phyloP scores from a whole-genome alignment of 2,329 filamentous ascomycete species.

The Spiromastix sp. region DNA sequence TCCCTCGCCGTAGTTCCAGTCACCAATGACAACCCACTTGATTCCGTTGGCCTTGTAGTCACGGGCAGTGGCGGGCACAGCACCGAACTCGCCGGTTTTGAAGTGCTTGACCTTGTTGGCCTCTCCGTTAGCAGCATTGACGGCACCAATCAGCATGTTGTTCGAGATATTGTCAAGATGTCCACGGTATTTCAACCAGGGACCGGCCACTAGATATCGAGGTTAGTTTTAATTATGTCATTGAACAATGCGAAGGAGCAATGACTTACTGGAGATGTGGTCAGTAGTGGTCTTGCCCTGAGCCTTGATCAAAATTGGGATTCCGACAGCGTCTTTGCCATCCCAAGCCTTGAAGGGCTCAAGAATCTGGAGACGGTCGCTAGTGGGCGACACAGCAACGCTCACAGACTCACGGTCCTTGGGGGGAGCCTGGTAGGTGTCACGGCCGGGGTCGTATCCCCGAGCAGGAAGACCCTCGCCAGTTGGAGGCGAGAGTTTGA shows the following conservation, averaged over 20 bases:
- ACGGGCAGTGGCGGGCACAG: slow-evolving; percentile 86
- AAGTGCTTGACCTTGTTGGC: slow-evolving; percentile 96
- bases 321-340: slow-evolving; percentile 73
- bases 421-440: slow-evolving; percentile 95
- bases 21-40: slow-evolving; percentile 93
- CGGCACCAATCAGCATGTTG: slow-evolving; percentile 98
- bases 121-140: slow-evolving; percentile 91
- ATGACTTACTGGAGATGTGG: slow-evolving; percentile 64
- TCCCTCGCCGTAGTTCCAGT: slow-evolving; percentile 99
- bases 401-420: slow-evolving; percentile 59
- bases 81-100: slow-evolving; percentile 71
- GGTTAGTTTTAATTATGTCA: slow-evolving; percentile 9
- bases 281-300: slow-evolving; percentile 95
- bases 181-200: slow-evolving; percentile 97
- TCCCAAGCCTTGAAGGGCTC: slow-evolving; percentile 80
- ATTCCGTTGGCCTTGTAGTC: slow-evolving; percentile 98
- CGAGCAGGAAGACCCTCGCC: slow-evolving; percentile 68
- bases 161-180: slow-evolving; percentile 99
- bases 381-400: slow-evolving; percentile 77
- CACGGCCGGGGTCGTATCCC: slow-evolving; percentile 81
- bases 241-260: neutral
- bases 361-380: slow-evolving; percentile 89
- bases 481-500: slow-evolving; percentile 69
- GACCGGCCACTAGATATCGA: slow-evolving; percentile 60
- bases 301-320: slow-evolving; percentile 93